phyloP scores from a whole-genome alignment of 306 rosid genomes.

The Prunus fruticosa region DNA sequence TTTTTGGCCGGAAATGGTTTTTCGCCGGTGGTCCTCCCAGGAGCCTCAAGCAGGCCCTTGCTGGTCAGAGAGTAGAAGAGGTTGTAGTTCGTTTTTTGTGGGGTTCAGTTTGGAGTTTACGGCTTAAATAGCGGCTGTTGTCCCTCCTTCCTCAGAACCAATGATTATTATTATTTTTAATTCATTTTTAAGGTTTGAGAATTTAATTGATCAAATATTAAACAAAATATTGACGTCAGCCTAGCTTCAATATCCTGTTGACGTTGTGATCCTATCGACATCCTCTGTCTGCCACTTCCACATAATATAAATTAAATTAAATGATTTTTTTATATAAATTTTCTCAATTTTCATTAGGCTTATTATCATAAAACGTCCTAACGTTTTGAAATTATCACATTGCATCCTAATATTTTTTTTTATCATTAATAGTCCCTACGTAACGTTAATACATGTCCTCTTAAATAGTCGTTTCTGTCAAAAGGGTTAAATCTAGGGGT shows the following conservation, averaged over 20 bases:
- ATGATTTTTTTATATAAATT: neutral
- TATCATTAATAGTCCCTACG: too few species aligned
- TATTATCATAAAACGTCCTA: too few species aligned
- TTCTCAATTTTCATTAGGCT: too few species aligned
- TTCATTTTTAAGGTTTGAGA: neutral
- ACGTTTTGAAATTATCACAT: too few species aligned
- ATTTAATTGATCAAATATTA: neutral
- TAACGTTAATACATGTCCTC: too few species aligned
- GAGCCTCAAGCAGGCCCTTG: too few species aligned
- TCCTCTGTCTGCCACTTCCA: conserved; percentile 60
- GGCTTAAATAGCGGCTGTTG: conserved; percentile 35
- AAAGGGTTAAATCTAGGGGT: too few species aligned
- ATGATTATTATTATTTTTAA: too few species aligned
- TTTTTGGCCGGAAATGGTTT: conserved; percentile 23
- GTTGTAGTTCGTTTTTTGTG: too few species aligned
- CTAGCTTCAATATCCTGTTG: conserved; percentile 28
- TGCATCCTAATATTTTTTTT: too few species aligned
- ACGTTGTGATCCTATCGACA: conserved; percentile 43
- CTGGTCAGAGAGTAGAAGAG: neutral
- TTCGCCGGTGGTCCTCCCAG: too few species aligned
- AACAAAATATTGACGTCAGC: conserved; percentile 23
- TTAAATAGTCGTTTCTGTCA: too few species aligned
- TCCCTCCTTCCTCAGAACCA: neutral
- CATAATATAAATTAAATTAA: neutral
- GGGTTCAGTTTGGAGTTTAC: conserved; percentile 6